Evolutionary conservation across 768 basidiomycete species (phyloP), one percentile per base, ranked within the genome.

Genomic region (Terana coerulea): DNA sequence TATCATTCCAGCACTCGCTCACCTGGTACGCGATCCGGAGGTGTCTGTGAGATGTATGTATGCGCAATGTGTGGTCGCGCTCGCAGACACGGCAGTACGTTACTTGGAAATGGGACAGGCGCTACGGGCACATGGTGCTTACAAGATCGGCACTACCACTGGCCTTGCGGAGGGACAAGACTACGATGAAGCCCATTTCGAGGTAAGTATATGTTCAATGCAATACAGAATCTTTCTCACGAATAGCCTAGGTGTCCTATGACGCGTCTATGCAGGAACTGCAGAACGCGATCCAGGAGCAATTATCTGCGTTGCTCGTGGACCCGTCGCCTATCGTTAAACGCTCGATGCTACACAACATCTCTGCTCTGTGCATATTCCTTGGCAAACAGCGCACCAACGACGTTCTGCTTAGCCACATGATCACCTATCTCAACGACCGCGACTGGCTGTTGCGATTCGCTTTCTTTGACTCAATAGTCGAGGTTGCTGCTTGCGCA

Each of bases 21-120:
- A 91, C 55, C 76, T 99, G 6, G 80, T 88, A 0, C 78, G 82
- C 44, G 97, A 98, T 63, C 74, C 84, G 1, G 94, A 98, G 58
- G 78, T 92, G 0, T 86, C 84, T n/a, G 84, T 88, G 3, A 75
- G 97, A 68, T 68, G 81, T 68, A 72, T 88, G 68, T 77, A 88
- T 61, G 97, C 95, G 0, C 88, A 91, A 59, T 89, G 87, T 56
- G 81, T 98, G 31, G 86, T 86, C 1, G 78, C 83, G 17, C 75
- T 99, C 2, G 93, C 95, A 0, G 88, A 93, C 51, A 90, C 88
- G 0, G 91, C 92, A 1, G 77, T 89, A 49, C 77, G 86, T 35
- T 97, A 94, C 68, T 73, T 98, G 28, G 95, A 98, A 66, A 93
- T 98, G 84, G 88, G 85, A 0, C 92, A 97, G 63, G 89, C 93